These are phyloP conservation scores for Halteria grandinella DNA, from an alignment of 73 alveolate genomes.

Conservation along the genomic window DNA sequence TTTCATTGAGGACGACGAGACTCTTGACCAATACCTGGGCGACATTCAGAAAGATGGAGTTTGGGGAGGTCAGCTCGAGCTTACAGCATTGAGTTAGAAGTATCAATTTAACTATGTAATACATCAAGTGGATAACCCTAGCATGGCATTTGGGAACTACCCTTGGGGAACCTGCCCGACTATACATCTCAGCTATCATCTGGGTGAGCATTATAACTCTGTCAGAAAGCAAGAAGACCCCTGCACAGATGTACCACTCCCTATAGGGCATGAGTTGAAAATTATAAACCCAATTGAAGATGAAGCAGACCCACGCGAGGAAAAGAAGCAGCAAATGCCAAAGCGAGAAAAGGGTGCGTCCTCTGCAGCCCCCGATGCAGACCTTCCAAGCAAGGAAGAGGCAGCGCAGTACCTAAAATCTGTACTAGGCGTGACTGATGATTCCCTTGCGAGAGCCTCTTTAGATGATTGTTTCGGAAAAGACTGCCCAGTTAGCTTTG, in stretches of 20 bases:
- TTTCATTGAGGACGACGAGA: slow-evolving; percentile 89
- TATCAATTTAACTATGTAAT: slow-evolving; percentile 73
- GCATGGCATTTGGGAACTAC: slow-evolving; percentile 70
- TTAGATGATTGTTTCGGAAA: too few relatives aligned
- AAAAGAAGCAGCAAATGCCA: slow-evolving; percentile 14
- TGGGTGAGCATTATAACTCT: slow-evolving; percentile 84
- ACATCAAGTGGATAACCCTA: slow-evolving; percentile 80
- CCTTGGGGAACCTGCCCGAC: slow-evolving; percentile 68
- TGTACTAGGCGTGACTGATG: too few relatives aligned
- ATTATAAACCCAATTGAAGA: slow-evolving; percentile 12
- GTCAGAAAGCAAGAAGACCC: slow-evolving; percentile 79
- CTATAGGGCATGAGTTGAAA: slow-evolving; percentile 37
- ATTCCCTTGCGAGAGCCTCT: too few relatives aligned
- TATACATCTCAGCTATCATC: slow-evolving; percentile 81
- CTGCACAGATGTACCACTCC: too few relatives aligned
- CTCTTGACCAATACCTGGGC: slow-evolving; percentile 76
- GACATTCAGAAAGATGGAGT: slow-evolving; percentile 68
- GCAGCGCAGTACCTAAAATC: too few relatives aligned
- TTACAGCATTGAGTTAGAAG: slow-evolving; percentile 69
- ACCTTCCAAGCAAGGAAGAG: too few relatives aligned
- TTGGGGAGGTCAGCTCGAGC: slow-evolving; percentile 91
- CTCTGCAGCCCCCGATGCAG: too few relatives aligned
- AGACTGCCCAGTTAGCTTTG: too few relatives aligned
- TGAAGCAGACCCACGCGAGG: background rate
- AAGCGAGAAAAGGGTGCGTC: slow-evolving; percentile 11